phyloP scores from a whole-genome alignment of 331 rosid genomes.

The Stylosanthes scabra region DNA sequence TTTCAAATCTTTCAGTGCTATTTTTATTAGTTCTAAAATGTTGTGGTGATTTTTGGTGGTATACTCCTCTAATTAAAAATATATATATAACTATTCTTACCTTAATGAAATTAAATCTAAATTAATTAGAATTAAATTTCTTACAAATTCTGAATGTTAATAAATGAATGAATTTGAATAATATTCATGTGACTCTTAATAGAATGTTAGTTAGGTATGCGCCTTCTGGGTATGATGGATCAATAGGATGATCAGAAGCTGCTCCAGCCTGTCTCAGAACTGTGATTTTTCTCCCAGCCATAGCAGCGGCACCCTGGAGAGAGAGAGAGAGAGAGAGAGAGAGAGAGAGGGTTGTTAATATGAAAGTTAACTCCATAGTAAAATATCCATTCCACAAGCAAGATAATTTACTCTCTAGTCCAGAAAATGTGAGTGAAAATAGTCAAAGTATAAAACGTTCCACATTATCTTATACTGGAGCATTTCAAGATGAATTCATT shows the following conservation, averaged over 20 bases:
- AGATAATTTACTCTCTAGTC: background rate
- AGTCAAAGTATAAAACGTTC: background rate
- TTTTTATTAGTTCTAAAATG: too few relatives aligned
- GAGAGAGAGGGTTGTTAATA: too few relatives aligned
- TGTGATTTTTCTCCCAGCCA: constrained; percentile 73
- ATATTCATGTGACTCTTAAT: constrained; percentile 61
- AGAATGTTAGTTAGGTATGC: constrained; percentile 75
- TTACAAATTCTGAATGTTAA: too few relatives aligned
- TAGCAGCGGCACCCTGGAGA: constrained; percentile 75
- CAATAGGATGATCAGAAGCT: constrained; percentile 81
- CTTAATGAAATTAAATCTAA: too few relatives aligned
- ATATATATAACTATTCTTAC: too few relatives aligned
- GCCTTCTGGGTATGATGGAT: constrained; percentile 93
- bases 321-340: too few relatives aligned
- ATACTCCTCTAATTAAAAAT: too few relatives aligned
- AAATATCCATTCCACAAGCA: constrained; percentile 17
- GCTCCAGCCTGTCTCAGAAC: constrained; percentile 78
- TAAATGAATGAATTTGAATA: constrained; percentile 14
- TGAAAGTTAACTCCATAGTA: too few relatives aligned
- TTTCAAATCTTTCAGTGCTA: too few relatives aligned
- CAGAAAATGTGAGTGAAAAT: constrained; percentile 6
- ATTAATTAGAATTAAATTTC: too few relatives aligned
- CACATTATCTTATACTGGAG: background rate
- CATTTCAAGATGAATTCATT: background rate
- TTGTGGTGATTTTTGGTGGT: too few relatives aligned